phyloP scores from a whole-genome alignment of 116 monocot species.

The Papilionanthe hybrid region DNA sequence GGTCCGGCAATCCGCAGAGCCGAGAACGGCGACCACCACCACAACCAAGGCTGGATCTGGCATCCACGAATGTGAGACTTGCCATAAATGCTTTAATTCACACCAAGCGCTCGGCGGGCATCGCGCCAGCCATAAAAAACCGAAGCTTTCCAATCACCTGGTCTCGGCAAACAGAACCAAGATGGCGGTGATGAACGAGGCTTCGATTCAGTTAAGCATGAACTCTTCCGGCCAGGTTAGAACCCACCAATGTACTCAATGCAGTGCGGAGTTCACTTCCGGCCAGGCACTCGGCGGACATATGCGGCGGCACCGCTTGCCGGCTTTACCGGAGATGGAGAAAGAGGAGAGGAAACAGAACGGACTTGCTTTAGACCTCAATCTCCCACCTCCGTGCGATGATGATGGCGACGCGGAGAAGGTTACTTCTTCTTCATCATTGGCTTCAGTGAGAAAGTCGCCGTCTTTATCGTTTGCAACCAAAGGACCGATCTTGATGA shows the following conservation, averaged over 20 bases:
- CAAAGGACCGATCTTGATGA: no score
- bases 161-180: no score
- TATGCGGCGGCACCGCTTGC: slow-evolving; percentile 69
- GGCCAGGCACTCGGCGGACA: slow-evolving; percentile 82
- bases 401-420: slow-evolving; percentile 17
- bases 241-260: slow-evolving; percentile 62
- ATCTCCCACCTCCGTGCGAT: slow-evolving; percentile 73
- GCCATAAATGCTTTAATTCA: slow-evolving; percentile 64
- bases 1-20: slow-evolving; percentile 24
- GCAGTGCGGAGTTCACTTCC: slow-evolving; percentile 60
- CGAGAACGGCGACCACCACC: slow-evolving; percentile 6
- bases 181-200: not conserved
- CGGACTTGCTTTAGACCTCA: slow-evolving; percentile 61
- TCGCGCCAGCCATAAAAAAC: slow-evolving; percentile 76
- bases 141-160: slow-evolving; percentile 8
- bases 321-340: not conserved
- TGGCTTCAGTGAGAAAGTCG: no score
- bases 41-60: slow-evolving; percentile 15
- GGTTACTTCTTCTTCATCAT: no score
- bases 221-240: no score
- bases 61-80: slow-evolving; percentile 73
- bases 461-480: no score
- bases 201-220: not conserved
- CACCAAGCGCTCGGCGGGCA: slow-evolving; percentile 92
- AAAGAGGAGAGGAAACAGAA: slow-evolving; percentile 26